Conservation (phyloP, 495 filamentous ascomycete genomes). For the Pseudoneurospora amorphoporcata region DNA sequence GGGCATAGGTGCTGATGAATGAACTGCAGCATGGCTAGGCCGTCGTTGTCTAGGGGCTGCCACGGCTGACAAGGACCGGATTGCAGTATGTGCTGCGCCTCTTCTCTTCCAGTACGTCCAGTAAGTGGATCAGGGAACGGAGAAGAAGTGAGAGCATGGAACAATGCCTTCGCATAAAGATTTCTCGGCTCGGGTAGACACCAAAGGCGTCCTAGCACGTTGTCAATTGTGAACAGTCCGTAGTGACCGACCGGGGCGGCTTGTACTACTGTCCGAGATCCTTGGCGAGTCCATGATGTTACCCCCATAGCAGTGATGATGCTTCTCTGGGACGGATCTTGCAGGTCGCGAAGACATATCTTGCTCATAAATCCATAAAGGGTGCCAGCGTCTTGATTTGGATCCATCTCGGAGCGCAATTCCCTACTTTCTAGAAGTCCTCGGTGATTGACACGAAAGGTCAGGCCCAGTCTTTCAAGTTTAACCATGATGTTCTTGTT, state of each 20-base stretch:
- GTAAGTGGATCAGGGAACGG: constrained; percentile 1
- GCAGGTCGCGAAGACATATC: background rate
- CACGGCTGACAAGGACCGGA: background rate
- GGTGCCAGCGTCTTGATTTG: constrained; percentile 1
- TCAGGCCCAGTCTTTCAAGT: background rate
- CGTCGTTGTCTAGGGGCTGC: background rate
- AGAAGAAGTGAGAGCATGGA: constrained; percentile 1
- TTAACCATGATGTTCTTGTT: background rate
- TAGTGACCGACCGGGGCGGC: background rate
- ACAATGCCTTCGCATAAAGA: constrained; percentile 1
- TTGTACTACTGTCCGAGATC: background rate
- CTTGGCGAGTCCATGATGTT: background rate
- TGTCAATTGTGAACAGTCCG: background rate
- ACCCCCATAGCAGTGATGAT: background rate
- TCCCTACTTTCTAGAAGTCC: constrained; percentile 1
- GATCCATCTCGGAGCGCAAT: constrained; percentile 1
- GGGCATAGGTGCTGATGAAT: background rate
- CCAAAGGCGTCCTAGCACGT: background rate
- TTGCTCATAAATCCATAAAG: background rate
- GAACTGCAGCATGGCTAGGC: background rate
- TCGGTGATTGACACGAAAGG: background rate
- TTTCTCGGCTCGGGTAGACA: background rate
- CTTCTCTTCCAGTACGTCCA: constrained; percentile 1
- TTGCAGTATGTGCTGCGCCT: background rate
- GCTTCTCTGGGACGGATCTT: background rate